phyloP scores from a whole-genome alignment of 2,329 filamentous ascomycete genomes.

The Didymella exigua region DNA sequence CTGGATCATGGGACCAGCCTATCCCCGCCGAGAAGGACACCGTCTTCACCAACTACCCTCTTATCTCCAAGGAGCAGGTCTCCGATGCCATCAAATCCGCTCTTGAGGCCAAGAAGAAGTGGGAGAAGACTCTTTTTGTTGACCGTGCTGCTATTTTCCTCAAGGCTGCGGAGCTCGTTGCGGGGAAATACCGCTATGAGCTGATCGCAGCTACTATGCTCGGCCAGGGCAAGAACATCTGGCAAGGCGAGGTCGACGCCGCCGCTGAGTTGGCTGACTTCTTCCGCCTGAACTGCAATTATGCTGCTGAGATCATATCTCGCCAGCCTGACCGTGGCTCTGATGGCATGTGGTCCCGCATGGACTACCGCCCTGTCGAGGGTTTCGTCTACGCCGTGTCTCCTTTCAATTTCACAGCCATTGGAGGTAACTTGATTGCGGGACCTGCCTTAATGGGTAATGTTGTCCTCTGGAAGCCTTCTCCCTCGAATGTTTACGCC shows the following conservation, averaged over 20 bases:
- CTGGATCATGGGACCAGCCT: conserved; percentile 35
- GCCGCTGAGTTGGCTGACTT: conserved; percentile 92
- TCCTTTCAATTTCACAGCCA: conserved; percentile 96
- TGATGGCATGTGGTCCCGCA: conserved; percentile 80
- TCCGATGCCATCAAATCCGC: conserved; percentile 78
- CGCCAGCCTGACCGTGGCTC: conserved; percentile 83
- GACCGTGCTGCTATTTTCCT: conserved; percentile 92
- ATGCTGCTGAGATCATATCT: conserved; percentile 84
- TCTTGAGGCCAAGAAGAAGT: conserved; percentile 78
- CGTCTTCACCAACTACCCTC: conserved; percentile 79
- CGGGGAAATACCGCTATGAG: conserved; percentile 91
- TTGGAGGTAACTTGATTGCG: conserved; percentile 81
- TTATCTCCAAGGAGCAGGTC: conserved; percentile 76
- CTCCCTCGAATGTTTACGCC: conserved; percentile 79
- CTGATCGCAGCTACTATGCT: conserved; percentile 94
- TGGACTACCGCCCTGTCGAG: conserved; percentile 86
- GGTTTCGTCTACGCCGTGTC: conserved; percentile 93
- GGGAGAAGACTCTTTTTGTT: conserved; percentile 84
- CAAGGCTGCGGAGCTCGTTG: conserved; percentile 88
- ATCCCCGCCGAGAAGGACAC: conserved; percentile 62
- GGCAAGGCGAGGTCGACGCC: conserved; percentile 95
- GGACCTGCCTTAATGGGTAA: conserved; percentile 88
- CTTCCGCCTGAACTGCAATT: conserved; percentile 87
- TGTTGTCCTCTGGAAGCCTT: conserved; percentile 94
- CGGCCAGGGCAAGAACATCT: conserved; percentile 95